Percentiles rank a stretch among this genome's conserved stretches.
Conservation (phyloP, 345 rosid species). For the Nephelium lappaceum region DNA sequence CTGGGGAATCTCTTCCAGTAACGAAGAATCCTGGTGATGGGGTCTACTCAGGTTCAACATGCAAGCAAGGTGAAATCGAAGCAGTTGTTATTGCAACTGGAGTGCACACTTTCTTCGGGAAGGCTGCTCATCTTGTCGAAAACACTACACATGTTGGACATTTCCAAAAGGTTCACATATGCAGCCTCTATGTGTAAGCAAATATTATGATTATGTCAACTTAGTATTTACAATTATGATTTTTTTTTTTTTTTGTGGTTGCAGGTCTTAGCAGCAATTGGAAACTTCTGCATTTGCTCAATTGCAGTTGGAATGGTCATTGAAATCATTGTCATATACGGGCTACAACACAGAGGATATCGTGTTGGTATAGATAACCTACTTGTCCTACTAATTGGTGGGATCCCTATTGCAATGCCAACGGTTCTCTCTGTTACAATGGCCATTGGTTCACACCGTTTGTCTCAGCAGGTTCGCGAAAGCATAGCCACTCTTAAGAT, state of each 20-base stretch:
- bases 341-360: slow-evolving; percentile 46
- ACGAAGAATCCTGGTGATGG: slow-evolving; percentile 39
- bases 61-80: slow-evolving; percentile 51
- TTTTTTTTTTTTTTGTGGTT: slow-evolving; percentile 16
- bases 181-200: background rate
- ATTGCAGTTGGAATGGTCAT: slow-evolving; percentile 41
- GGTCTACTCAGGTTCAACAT: slow-evolving; percentile 44
- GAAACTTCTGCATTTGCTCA: slow-evolving; percentile 51
- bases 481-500: background rate
- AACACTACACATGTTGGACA: slow-evolving; percentile 41
- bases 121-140: slow-evolving; percentile 51
- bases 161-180: slow-evolving; percentile 31
- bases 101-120: slow-evolving; percentile 42
- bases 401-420: slow-evolving; percentile 78
- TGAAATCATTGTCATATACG: slow-evolving; percentile 40
- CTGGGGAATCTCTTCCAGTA: slow-evolving; percentile 58
- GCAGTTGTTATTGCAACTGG: slow-evolving; percentile 47
- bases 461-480: slow-evolving; percentile 39
- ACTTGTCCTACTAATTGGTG: slow-evolving; percentile 63
- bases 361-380: slow-evolving; percentile 60
- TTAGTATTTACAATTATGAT: background rate
- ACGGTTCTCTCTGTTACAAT: slow-evolving; percentile 62
- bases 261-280: slow-evolving; percentile 42
- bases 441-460: slow-evolving; percentile 48
- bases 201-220: background rate